A percentile compares a stretch with the other conserved stretches of the same genome.
Conservation (phyloP, 2,329 filamentous ascomycete genomes). For the Alternaria arborescens region DNA sequence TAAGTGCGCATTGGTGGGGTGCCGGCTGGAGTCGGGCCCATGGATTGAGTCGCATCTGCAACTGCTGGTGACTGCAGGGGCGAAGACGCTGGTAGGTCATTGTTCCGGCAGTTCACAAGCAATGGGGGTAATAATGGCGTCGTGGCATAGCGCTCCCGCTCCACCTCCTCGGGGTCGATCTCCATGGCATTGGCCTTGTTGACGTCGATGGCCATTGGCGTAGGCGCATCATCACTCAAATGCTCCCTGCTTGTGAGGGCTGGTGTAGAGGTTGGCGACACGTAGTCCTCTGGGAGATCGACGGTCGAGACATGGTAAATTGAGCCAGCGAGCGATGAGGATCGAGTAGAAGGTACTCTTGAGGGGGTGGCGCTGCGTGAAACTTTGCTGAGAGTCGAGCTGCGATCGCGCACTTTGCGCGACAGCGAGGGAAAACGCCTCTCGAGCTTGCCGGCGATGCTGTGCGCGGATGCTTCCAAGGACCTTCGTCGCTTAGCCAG, state of each 20-base stretch:
- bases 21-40: conserved; percentile 58
- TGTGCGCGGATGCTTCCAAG: conserved; percentile 68
- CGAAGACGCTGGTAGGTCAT: conserved; percentile 71
- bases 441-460: conserved; percentile 71
- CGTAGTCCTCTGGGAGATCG: conserved; percentile 48
- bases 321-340: conserved; percentile 77
- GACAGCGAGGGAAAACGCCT: conserved; percentile 66
- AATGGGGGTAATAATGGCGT: conserved; percentile 88
- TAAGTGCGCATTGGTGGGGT: conserved; percentile 57
- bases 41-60: conserved; percentile 62
- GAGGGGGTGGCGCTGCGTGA: conserved; percentile 59
- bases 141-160: conserved; percentile 71
- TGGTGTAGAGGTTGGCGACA: conserved; percentile 35
- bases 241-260: conserved; percentile 44
- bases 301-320: conserved; percentile 55
- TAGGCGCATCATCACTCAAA: conserved; percentile 41
- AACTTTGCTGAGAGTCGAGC: conserved; percentile 45
- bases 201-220: conserved; percentile 48
- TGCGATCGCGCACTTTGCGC: conserved; percentile 63
- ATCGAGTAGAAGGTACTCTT: conserved; percentile 72
- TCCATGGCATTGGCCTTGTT: conserved; percentile 58
- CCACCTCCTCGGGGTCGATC: conserved; percentile 57
- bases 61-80: conserved; percentile 87
- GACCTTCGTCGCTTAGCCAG: conserved; percentile 66
- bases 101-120: conserved; percentile 66